Evolutionary conservation across 495 filamentous ascomycete species (phyloP).

Genomic region (Podospora sp.): DNA sequence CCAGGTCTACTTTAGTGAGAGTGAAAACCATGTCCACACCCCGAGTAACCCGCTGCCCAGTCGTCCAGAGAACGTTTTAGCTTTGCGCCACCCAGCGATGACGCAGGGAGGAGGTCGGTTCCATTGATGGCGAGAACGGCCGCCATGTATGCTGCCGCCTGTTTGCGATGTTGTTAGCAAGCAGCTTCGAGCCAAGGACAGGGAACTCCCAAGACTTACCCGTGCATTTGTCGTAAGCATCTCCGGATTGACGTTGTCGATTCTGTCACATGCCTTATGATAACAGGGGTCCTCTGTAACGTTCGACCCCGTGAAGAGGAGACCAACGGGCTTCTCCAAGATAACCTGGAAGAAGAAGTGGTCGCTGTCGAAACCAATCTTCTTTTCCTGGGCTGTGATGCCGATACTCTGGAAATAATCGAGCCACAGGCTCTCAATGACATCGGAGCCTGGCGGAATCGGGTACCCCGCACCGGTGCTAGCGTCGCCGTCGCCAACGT

Average conservation of each 20-base stretch:
- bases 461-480: slow-evolving; percentile 26
- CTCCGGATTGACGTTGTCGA: slow-evolving; percentile 43
- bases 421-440: slow-evolving; percentile 43
- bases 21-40: too few relatives aligned
- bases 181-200: too few relatives aligned
- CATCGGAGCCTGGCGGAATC: slow-evolving; percentile 43
- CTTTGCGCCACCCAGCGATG: slow-evolving; percentile 20
- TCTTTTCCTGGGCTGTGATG: slow-evolving; percentile 34
- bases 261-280: slow-evolving; percentile 47
- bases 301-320: slow-evolving; percentile 46
- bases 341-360: slow-evolving; percentile 47
- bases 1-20: too few relatives aligned
- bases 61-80: too few relatives aligned
- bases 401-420: slow-evolving; percentile 39
- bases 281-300: slow-evolving; percentile 47
- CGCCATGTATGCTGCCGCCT: slow-evolving; percentile 46
- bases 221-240: slow-evolving; percentile 43
- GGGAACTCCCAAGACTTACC: slow-evolving; percentile 23
- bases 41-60: too few relatives aligned
- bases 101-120: slow-evolving; percentile 43
- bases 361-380: slow-evolving; percentile 45
- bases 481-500: slow-evolving; percentile 26
- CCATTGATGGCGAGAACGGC: slow-evolving; percentile 42
- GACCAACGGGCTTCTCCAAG: slow-evolving; percentile 52
- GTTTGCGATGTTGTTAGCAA: neutral